Conservation (phyloP, 176 grass and related monocot genomes). For the Oryza meridionalis region DNA sequence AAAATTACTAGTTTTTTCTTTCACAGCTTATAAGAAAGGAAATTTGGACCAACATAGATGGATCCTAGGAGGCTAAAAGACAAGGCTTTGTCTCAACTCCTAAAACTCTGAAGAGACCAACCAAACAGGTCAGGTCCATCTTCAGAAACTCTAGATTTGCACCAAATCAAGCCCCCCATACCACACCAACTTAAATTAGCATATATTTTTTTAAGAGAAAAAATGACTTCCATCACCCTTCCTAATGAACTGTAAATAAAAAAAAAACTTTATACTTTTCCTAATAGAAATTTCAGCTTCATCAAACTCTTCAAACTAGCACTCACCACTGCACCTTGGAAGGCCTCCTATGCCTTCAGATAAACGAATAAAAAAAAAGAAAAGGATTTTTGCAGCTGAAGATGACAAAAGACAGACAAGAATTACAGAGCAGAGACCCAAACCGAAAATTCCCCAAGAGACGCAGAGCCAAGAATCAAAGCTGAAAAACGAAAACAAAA, state of each 20-base stretch:
- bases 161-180: background rate
- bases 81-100: background rate
- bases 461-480: background rate
- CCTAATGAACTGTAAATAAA: background rate
- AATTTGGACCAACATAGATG: background rate
- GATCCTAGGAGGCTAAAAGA: background rate
- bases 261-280: background rate
- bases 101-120: background rate
- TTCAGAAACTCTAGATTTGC: background rate
- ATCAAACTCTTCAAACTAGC: background rate
- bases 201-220: background rate
- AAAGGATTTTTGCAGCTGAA: background rate
- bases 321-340: background rate
- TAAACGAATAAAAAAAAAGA: background rate
- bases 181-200: background rate
- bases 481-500: background rate
- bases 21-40: slow-evolving; percentile 7
- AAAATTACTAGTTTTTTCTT: background rate
- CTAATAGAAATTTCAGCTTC: background rate
- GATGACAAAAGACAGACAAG: background rate
- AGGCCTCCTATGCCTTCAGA: background rate
- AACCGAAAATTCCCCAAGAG: background rate
- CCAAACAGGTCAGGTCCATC: background rate
- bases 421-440: background rate
- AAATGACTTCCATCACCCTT: background rate